Evolutionary conservation across 2,329 filamentous ascomycete genomes (phyloP), one percentile per base, ranked within the genome.

Genomic region (Paecilomyces variotii): DNA sequence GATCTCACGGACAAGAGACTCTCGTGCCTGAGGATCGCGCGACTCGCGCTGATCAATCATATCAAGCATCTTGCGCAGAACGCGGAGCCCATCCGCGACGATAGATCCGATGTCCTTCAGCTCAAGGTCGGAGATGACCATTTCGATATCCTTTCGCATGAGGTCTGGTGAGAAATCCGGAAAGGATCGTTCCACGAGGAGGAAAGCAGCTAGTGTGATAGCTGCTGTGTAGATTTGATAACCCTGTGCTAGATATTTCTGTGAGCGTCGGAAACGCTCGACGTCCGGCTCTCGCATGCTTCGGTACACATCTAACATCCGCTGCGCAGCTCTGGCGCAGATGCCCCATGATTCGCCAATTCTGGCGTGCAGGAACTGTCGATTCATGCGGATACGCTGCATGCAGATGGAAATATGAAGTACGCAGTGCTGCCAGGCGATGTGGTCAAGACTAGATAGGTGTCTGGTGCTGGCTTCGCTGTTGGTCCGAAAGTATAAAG

Each of bases 171-270:
- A 58, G 32, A 62, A 53, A 14, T 59, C 61, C 4, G 65, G 67
- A 32, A 67, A 61, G 2, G 64, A 62, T 12, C 65, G 60, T 56
- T 69, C 67, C 19, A 69, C 67, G 2, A 69, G 63, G 35, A 69
- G 54, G 19, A 69, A 65, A 2, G 64, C 64, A 10, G 65, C 67
- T 26, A 68, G 54, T 34, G 67, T 63, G 5, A 69, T 66, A 0
- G 67, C 67, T 24, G 66, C 67, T 9, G 67, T 67, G 56, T 65
- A 69, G 3, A 63, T 59, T 51, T 69, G 65, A 54, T 69, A 69
- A 19, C 60, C 63, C 53, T 68, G 66, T n/a, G 64, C 57, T 24
- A 61, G 60, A 53, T 66, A 67, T 53, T 66, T 64, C 53, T 63
- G 66, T 10, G 64, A 63, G 27, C 57, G 57, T 32, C 61, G 57